A percentile compares a stretch with the other conserved stretches of the same genome.
phyloP scores from a whole-genome alignment of 192 early-diverging fungal genomes.

The Mortierella hygrophila region DNA sequence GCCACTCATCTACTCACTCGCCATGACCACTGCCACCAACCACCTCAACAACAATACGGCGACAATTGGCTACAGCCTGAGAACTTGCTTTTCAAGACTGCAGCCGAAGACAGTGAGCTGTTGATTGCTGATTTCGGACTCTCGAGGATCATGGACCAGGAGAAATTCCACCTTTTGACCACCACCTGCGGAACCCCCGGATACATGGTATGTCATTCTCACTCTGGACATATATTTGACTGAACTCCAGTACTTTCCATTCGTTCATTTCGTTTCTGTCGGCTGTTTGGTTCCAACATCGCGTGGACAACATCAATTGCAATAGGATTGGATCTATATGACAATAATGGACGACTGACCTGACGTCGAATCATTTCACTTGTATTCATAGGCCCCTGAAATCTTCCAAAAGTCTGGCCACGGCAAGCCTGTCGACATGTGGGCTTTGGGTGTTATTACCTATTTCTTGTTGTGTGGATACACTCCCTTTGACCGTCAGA shows the following conservation, averaged over 20 bases:
- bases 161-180: slow-evolving; percentile 70
- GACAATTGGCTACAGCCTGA: slow-evolving; percentile 68
- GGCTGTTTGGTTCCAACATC: not conserved
- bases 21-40: slow-evolving; percentile 15
- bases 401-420: slow-evolving; percentile 72
- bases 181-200: slow-evolving; percentile 85
- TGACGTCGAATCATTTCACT: slow-evolving; percentile 5
- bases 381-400: slow-evolving; percentile 63
- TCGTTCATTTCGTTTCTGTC: not conserved
- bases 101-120: slow-evolving; percentile 69
- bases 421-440: slow-evolving; percentile 85
- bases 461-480: slow-evolving; percentile 82
- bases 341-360: not conserved
- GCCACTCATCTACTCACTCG: slow-evolving; percentile 64
- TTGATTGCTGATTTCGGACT: slow-evolving; percentile 90
- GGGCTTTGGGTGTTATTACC: slow-evolving; percentile 84
- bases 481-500: slow-evolving; percentile 78
- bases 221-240: not conserved
- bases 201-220: slow-evolving; percentile 71
- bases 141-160: slow-evolving; percentile 72
- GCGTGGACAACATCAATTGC: not conserved
- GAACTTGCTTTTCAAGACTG: slow-evolving; percentile 79
- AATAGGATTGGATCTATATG: not conserved
- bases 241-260: not conserved
- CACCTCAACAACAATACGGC: slow-evolving; percentile 12